Percentiles rank a stretch among this genome's conserved stretches.
Conservation (phyloP, 345 rosid genomes). For the Zanthoxylum bungeanum region DNA sequence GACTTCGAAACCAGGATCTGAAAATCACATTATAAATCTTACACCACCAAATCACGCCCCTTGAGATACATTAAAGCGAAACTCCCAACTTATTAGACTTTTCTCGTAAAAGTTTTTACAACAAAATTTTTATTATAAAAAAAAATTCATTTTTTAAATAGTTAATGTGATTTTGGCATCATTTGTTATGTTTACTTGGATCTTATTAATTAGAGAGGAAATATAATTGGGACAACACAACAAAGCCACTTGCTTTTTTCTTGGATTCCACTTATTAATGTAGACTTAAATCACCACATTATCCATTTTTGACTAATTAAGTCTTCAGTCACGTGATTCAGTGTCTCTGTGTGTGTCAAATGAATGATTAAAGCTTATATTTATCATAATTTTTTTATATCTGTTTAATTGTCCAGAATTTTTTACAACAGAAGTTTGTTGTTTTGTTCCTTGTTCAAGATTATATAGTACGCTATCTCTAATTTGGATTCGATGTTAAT, state of each 20-base stretch:
- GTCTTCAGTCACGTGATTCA: background rate
- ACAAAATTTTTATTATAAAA: background rate
- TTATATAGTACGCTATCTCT: background rate
- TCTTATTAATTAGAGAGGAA: background rate
- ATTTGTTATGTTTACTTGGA: background rate
- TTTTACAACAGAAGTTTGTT: background rate
- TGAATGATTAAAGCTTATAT: background rate
- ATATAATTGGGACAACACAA: background rate
- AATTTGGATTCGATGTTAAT: background rate
- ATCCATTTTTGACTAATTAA: constrained; percentile 9
- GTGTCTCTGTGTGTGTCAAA: background rate
- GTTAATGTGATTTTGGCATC: background rate
- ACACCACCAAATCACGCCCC: too few relatives aligned
- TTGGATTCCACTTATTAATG: constrained; percentile 3
- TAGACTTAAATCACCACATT: background rate
- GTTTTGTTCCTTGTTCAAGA: background rate
- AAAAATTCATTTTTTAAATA: background rate
- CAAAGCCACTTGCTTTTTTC: background rate
- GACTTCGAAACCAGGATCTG: too few relatives aligned
- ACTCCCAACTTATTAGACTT: background rate
- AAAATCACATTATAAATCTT: too few relatives aligned
- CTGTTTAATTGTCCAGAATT: background rate
- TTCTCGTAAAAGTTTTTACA: background rate
- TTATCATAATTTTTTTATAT: background rate
- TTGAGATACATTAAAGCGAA: too few relatives aligned